phyloP scores from a whole-genome alignment of 108 stramenopile genomes.

The Halocafeteria seosinensis region DNA sequence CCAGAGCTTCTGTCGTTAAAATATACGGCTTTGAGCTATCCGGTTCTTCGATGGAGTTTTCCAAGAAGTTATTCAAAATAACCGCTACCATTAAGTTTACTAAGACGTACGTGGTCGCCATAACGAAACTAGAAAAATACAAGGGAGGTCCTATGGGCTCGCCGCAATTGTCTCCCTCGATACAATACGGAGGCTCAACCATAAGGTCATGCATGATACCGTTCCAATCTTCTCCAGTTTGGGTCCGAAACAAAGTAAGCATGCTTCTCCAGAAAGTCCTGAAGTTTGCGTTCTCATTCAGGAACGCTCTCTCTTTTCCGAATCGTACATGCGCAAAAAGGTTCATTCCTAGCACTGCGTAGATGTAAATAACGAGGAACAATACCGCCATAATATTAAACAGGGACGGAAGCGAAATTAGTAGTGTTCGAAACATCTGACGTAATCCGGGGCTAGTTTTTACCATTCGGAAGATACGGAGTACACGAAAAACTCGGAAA shows the following conservation, averaged over 20 bases:
- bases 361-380: slow-evolving; percentile 17
- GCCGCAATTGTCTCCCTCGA: too few relatives aligned
- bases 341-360: slow-evolving; percentile 19
- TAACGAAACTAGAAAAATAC: too few relatives aligned
- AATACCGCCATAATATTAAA: slow-evolving; percentile 15
- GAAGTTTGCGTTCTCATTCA: slow-evolving; percentile 17
- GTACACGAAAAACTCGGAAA: slow-evolving; percentile 10
- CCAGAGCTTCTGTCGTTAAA: too few relatives aligned
- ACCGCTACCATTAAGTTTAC: too few relatives aligned
- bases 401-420: slow-evolving; percentile 14
- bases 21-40: too few relatives aligned
- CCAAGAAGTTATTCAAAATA: too few relatives aligned
- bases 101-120: too few relatives aligned
- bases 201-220: slow-evolving; percentile 16
- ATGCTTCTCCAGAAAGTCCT: slow-evolving; percentile 1
- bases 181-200: too few relatives aligned
- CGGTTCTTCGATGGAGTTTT: too few relatives aligned
- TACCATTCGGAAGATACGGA: slow-evolving; percentile 12
- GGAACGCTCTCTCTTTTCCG: slow-evolving; percentile 8
- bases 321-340: slow-evolving; percentile 14
- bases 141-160: too few relatives aligned
- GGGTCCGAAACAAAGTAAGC: slow-evolving; percentile 8
- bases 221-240: slow-evolving; percentile 25
- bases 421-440: slow-evolving; percentile 12
- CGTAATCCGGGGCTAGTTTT: slow-evolving; percentile 1